Percentiles rank a stretch among this genome's conserved stretches.
These are phyloP conservation scores for Zymoseptoria tritici DNA, from an alignment of 2,329 filamentous ascomycete genomes.

Conservation along the genomic window DNA sequence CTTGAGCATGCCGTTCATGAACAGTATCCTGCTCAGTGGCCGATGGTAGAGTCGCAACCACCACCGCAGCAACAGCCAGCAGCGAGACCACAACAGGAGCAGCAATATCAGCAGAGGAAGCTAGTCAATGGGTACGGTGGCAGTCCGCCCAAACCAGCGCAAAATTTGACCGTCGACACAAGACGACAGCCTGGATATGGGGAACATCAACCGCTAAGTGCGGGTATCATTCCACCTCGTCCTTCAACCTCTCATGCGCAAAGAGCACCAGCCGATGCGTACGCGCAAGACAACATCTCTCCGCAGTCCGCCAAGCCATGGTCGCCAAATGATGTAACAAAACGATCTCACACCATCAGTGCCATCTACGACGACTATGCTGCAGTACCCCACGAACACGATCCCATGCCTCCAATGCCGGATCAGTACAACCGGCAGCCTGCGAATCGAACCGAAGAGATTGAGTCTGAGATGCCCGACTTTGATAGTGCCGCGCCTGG, in stretches of 20 bases:
- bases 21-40: slow-evolving; percentile 21
- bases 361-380: slow-evolving; percentile 17
- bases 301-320: slow-evolving; percentile 8
- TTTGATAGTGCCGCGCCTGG: slow-evolving; percentile 44
- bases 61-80: slow-evolving; percentile 6
- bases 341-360: slow-evolving; percentile 7
- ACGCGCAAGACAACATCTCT: slow-evolving; percentile 1
- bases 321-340: slow-evolving; percentile 5
- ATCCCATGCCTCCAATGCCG: slow-evolving; percentile 2
- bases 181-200: slow-evolving; percentile 10
- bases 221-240: slow-evolving; percentile 15
- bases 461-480: slow-evolving; percentile 55
- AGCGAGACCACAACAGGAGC: background rate
- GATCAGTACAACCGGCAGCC: slow-evolving; percentile 10
- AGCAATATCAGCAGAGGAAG: slow-evolving; percentile 9
- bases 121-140: background rate
- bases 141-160: slow-evolving; percentile 4
- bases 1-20: slow-evolving; percentile 4
- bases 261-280: slow-evolving; percentile 5
- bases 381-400: slow-evolving; percentile 1
- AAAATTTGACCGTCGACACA: slow-evolving; percentile 10
- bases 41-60: slow-evolving; percentile 11
- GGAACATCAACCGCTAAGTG: slow-evolving; percentile 13
- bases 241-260: slow-evolving; percentile 13
- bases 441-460: slow-evolving; percentile 33